Conservation (phyloP, 2,329 filamentous ascomycete genomes). For the Aspergillus latus region DNA sequence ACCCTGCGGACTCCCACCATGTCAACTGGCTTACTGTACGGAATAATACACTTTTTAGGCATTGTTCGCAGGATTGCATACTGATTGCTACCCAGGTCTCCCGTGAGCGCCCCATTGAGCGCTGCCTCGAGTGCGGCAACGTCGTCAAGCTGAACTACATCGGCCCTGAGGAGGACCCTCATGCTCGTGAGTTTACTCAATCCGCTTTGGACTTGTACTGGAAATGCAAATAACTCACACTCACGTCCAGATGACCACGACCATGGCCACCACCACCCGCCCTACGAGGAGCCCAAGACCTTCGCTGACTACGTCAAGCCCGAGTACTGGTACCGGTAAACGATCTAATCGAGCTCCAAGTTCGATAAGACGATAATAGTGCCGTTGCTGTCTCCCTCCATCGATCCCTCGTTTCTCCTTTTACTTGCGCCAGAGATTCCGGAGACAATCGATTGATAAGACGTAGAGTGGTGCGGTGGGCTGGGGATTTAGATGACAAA, state of each 20-base stretch:
- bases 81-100: constrained; percentile 60
- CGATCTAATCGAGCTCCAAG: constrained; percentile 14
- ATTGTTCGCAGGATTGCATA: constrained; percentile 18
- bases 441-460: background rate
- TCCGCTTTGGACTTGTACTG: background rate
- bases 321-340: constrained; percentile 76
- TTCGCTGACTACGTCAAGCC: constrained; percentile 95
- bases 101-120: constrained; percentile 85
- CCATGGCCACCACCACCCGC: constrained; percentile 49
- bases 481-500: constrained; percentile 10
- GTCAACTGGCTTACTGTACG: constrained; percentile 88
- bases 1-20: constrained; percentile 84
- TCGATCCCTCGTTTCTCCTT: constrained; percentile 5
- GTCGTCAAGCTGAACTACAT: constrained; percentile 98
- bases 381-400: constrained; percentile 13
- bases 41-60: background rate
- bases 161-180: constrained; percentile 72
- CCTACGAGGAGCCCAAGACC: constrained; percentile 83
- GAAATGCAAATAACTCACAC: constrained; percentile 12
- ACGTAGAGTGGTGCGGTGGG: background rate
- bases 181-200: constrained; percentile 50
- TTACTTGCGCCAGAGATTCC: background rate
- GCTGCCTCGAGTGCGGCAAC: constrained; percentile 94
- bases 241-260: constrained; percentile 17
- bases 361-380: constrained; percentile 19